Percentiles rank a stretch among this genome's conserved stretches.
Evolutionary conservation across 768 basidiomycete genomes (phyloP).

Genomic region (Polyporus arcularius): DNA sequence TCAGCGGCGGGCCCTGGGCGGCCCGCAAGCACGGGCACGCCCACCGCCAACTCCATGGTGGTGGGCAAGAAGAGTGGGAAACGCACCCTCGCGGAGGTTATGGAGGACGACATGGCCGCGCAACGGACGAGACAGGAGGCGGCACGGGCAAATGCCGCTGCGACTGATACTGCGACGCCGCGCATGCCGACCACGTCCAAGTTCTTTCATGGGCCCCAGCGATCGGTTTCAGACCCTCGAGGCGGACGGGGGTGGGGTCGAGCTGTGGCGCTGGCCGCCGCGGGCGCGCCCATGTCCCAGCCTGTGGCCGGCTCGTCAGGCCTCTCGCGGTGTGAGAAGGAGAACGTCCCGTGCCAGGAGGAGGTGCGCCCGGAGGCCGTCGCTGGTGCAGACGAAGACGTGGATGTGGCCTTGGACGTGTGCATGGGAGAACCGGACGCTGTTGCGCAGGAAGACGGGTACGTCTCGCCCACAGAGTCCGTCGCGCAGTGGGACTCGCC

Average conservation of each 20-base stretch:
- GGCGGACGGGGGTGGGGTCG: constrained; percentile 6
- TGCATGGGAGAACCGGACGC: constrained; percentile 39
- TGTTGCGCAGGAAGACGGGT: constrained; percentile 79
- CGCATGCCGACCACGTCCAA: constrained; percentile 19
- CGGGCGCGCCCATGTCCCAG: neutral
- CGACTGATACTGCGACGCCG: constrained; percentile 5
- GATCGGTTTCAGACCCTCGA: constrained; percentile 20
- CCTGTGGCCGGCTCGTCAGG: constrained; percentile 13
- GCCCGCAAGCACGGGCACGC: constrained; percentile 2
- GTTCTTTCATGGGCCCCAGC: constrained; percentile 23
- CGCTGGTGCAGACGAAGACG: constrained; percentile 46
- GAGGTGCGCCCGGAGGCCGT: constrained; percentile 22
- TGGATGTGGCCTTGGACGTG: constrained; percentile 33
- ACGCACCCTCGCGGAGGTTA: constrained; percentile 67
- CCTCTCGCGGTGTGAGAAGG: constrained; percentile 37
- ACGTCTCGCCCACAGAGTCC: constrained; percentile 70
- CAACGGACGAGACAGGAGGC: constrained; percentile 50
- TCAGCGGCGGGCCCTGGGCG: neutral
- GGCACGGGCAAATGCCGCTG: constrained; percentile 17
- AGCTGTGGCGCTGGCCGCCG: neutral
- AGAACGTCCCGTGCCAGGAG: constrained; percentile 39
- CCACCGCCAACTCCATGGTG: constrained; percentile 19
- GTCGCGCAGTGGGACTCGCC: constrained; percentile 50
- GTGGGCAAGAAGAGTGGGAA: constrained; percentile 73
- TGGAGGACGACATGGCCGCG: constrained; percentile 61